Percentiles rank a stretch among this genome's conserved stretches.
Evolutionary conservation across 164 flowering plant genomes (phyloP).

Genomic region (Liquidambar formosana): DNA sequence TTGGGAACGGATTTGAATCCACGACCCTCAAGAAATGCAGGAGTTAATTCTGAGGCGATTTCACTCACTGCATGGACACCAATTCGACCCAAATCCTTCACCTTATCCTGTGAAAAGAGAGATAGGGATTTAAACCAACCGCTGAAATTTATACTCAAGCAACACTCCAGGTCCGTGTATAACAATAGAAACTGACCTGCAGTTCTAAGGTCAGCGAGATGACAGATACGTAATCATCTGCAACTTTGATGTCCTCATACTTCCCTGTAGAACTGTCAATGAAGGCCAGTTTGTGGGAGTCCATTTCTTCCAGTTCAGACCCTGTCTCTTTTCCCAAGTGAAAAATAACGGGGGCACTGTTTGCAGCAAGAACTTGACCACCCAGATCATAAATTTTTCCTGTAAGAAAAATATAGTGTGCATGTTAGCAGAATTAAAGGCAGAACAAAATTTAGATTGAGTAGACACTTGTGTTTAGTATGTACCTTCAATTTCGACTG

Average conservation of each 20-base stretch:
- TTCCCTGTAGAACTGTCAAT: slow-evolving; percentile 58
- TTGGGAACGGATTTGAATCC: slow-evolving; percentile 65
- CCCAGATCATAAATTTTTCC: slow-evolving; percentile 79
- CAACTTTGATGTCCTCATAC: slow-evolving; percentile 57
- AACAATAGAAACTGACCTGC: slow-evolving; percentile 43
- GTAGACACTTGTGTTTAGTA: no score
- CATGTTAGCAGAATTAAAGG: background rate
- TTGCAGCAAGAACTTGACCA: slow-evolving; percentile 85
- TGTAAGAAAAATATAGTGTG: slow-evolving; percentile 18
- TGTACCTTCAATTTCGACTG: slow-evolving; percentile 71
- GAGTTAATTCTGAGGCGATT: slow-evolving; percentile 58
- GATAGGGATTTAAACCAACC: background rate
- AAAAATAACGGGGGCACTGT: slow-evolving; percentile 72
- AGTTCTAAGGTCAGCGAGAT: slow-evolving; percentile 69
- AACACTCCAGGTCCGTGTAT: background rate
- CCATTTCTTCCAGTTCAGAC: slow-evolving; percentile 64
- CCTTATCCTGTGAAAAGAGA: slow-evolving; percentile 49
- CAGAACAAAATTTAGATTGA: background rate
- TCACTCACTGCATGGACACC: slow-evolving; percentile 73
- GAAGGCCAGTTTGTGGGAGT: slow-evolving; percentile 70
- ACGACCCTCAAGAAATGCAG: slow-evolving; percentile 48
- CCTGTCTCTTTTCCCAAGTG: slow-evolving; percentile 70
- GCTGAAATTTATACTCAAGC: background rate
- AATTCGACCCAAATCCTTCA: slow-evolving; percentile 46
- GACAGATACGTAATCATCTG: slow-evolving; percentile 72